Evolutionary conservation across 768 basidiomycete species (phyloP), one percentile per base, ranked within the genome.

Genomic region (Cystofilobasidium macerans): DNA sequence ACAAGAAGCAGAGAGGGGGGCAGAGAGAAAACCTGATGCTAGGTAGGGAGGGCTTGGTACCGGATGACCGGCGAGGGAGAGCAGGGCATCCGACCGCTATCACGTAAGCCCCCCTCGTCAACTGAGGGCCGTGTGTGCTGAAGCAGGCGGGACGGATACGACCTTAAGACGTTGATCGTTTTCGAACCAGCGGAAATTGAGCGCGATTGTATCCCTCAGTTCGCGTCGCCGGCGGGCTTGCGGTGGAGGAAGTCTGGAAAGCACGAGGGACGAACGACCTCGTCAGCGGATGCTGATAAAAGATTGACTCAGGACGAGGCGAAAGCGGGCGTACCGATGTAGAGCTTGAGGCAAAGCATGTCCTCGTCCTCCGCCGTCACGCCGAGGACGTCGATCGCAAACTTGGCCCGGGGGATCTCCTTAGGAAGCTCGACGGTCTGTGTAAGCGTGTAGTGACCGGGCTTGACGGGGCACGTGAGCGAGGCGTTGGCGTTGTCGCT

Each of bases 361-460:
- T 85, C 82, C 0, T 85, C 84, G 0, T 92, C 88, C 0, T 85
- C 81, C 2, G 65, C 81, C 0, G 87, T 89, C 73, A 81, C 89
- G 1, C 84, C 91, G 1, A 77, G 72, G 20, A 93, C 83, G 32
- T 80, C 72, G 56, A 98, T 83, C 7, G 64, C 74, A 77, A 97
- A 95, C 73, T 89, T 93, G 77, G 92, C 94, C 76, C 78, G 81
- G 0, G 95, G 95, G 59, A 99, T 93, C 78, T 98, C 91, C 71
- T 81, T 87, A 16, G 95, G 95, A 16, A 99, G 80, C 22, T 82
- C 80, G 60, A 97, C 91, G 0, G 86, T 89, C 71, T 97, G 91
- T 12, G 77, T 77, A 47, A 98, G 83, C n/a, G 72, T 77, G 75
- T 98, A 86, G 0, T 78, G 64, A 2, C 89, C 92, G 43, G 80